Evolutionary conservation across 2,329 filamentous ascomycete genomes (phyloP).

Genomic region (Pyricularia grisea): DNA sequence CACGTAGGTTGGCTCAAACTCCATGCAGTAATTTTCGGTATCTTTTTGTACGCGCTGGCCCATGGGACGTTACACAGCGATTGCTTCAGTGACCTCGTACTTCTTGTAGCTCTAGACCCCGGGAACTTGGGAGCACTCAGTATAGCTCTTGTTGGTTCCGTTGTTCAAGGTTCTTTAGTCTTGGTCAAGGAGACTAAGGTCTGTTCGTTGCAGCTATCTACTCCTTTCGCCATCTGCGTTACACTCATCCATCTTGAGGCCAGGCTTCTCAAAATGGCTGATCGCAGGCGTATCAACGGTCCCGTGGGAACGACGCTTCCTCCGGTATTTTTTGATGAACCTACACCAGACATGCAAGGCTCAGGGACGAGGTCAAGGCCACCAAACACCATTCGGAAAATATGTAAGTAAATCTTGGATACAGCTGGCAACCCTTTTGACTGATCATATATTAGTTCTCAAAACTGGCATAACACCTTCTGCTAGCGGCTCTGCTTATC

Average conservation of each 20-base stretch:
- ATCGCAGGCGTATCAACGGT: slow-evolving; percentile 84
- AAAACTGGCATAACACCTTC: slow-evolving; percentile 90
- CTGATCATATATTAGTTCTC: slow-evolving; percentile 49
- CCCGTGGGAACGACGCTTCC: slow-evolving; percentile 68
- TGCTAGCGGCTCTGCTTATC: slow-evolving; percentile 85
- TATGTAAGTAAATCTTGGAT: slow-evolving; percentile 53
- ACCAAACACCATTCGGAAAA: slow-evolving; percentile 67
- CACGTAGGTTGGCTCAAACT: background rate
- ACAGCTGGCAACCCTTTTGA: slow-evolving; percentile 4
- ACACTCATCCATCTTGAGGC: background rate
- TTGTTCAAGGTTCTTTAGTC: background rate
- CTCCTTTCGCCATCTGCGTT: background rate
- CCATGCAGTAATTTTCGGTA: background rate
- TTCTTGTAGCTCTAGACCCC: background rate
- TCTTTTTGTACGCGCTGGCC: background rate
- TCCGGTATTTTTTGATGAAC: slow-evolving; percentile 45
- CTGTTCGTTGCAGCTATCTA: background rate
- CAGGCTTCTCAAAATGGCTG: slow-evolving; percentile 46
- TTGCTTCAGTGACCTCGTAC: background rate
- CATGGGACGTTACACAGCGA: background rate
- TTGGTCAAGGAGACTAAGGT: background rate
- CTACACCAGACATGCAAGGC: slow-evolving; percentile 36
- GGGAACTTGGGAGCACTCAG: background rate
- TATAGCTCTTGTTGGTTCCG: background rate
- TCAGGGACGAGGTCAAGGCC: slow-evolving; percentile 43